These are phyloP conservation scores for Amanita muscaria DNA, from an alignment of 768 basidiomycete species.

Conservation along the genomic window DNA sequence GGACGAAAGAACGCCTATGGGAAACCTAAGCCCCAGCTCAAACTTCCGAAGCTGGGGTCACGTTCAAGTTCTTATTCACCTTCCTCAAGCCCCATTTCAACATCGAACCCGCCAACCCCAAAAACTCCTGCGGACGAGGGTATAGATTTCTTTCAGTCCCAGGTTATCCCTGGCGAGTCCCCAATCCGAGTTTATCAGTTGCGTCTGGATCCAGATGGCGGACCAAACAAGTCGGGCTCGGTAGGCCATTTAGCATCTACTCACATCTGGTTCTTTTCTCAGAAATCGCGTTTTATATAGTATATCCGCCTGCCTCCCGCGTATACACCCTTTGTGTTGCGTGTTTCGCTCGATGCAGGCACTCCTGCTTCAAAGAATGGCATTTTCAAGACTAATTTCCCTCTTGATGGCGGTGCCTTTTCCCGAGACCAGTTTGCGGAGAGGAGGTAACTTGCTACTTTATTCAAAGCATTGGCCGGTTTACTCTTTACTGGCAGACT, in stretches of 20 bases:
- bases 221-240: conserved; percentile 76
- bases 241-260: conserved; percentile 43
- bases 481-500: conserved; percentile 38
- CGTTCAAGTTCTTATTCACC: conserved; percentile 15
- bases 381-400: conserved; percentile 93
- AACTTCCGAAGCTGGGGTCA: conserved; percentile 19
- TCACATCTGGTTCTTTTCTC: too few species aligned
- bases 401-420: conserved; percentile 85
- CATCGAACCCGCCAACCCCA: conserved; percentile 44
- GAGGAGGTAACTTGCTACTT: conserved; percentile 55
- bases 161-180: conserved; percentile 39
- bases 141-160: conserved; percentile 75
- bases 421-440: conserved; percentile 65
- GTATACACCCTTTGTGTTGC: conserved; percentile 77
- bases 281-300: too few species aligned
- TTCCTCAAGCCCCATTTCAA: conserved; percentile 16
- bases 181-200: conserved; percentile 84
- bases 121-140: conserved; percentile 93
- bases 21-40: conserved; percentile 22
- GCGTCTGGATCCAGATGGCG: conserved; percentile 80
- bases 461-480: conserved; percentile 14
- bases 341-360: conserved; percentile 87
- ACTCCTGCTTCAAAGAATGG: conserved; percentile 87
- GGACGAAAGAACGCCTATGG: conserved; percentile 16
- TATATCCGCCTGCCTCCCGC: conserved; percentile 96